Percentiles rank a stretch among this genome's conserved stretches.
Evolutionary conservation across 805 yeast species (phyloP).

Genomic region (Kuraishia hungarica): DNA sequence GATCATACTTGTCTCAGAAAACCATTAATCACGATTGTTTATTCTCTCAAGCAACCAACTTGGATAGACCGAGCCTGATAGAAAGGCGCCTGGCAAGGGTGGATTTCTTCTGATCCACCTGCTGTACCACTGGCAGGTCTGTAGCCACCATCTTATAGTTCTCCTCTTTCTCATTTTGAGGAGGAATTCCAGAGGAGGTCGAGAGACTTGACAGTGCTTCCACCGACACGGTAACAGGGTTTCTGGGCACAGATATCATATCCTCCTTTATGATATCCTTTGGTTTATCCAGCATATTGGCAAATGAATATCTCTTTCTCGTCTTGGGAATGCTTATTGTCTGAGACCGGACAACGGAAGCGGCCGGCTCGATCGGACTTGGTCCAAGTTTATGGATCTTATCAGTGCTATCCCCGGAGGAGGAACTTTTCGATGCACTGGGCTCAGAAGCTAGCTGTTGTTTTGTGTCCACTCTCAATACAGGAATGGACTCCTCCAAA

Average conservation of each 20-base stretch:
- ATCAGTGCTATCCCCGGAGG: background rate
- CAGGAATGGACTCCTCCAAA: background rate
- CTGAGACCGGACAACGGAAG: background rate
- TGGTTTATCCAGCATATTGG: background rate
- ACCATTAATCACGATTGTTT: background rate
- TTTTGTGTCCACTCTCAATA: background rate
- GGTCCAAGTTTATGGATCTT: background rate
- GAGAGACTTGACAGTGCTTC: background rate
- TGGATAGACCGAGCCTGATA: slow-evolving; percentile 15
- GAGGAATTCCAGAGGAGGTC: background rate
- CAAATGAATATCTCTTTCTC: background rate
- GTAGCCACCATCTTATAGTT: background rate
- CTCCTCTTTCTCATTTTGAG: background rate
- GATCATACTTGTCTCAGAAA: background rate
- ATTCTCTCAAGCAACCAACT: slow-evolving; percentile 3
- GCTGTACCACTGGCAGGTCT: background rate
- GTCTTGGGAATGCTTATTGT: background rate
- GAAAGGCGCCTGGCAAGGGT: slow-evolving; percentile 9
- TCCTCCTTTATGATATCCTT: background rate
- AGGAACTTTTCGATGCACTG: background rate
- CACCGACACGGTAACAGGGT: background rate
- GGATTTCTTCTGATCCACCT: background rate
- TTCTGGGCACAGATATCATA: background rate
- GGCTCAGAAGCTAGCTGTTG: background rate
- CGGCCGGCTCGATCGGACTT: background rate